Evolutionary conservation across 2,329 filamentous ascomycete genomes (phyloP), one percentile per base, ranked within the genome.

Genomic region (Cordyceps tenuipes): DNA sequence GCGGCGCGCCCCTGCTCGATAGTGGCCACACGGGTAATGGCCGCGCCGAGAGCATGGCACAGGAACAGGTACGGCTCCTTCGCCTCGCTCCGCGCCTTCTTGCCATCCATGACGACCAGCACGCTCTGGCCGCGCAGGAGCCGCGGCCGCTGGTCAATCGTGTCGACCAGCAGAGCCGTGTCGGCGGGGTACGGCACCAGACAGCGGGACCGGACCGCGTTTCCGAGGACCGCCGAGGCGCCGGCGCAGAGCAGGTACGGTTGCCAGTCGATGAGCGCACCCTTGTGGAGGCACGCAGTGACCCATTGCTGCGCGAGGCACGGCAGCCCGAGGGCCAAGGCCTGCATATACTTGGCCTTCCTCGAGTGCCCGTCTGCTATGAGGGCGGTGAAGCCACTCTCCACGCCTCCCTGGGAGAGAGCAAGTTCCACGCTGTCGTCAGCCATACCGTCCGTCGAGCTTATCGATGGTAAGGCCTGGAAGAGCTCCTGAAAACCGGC

Each of bases 281-380:
- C 77, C 36, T 83, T 82, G 1, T 78, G 72, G 3, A 93, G 72
- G 63, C 90, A 96, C 54, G 88, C 82, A 29, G 83, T 79, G 52
- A 96, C 77, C 93, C 94, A 99, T 59, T 87, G 86, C 6, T 85
- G 82, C 6, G 90, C 88, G 1, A 99, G 78, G 67, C 92, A 96
- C 0, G 94, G 94, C 0, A 99, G 75, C 0, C 90, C 91, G 0
- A 99, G 82, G 0, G 94, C 92, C 2, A 99, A 82, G 0, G 94
- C 94, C 74, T 97, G 92, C 80, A 97, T 89, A 71, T 94, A 97
- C 70, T 97, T 99, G 54, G 86, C 83, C 63, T 91, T 91, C 51
- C 93, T 85, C 7, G 89, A 94, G 70, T 96, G 89, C 5, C 84
- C 83, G 68, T 97, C 90, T 0, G 92, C 88, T 62, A 99, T 89